Percentiles rank a stretch among this genome's conserved stretches.
Conservation (phyloP, 768 basidiomycete species). For the Rhizopogon salebrosus region DNA sequence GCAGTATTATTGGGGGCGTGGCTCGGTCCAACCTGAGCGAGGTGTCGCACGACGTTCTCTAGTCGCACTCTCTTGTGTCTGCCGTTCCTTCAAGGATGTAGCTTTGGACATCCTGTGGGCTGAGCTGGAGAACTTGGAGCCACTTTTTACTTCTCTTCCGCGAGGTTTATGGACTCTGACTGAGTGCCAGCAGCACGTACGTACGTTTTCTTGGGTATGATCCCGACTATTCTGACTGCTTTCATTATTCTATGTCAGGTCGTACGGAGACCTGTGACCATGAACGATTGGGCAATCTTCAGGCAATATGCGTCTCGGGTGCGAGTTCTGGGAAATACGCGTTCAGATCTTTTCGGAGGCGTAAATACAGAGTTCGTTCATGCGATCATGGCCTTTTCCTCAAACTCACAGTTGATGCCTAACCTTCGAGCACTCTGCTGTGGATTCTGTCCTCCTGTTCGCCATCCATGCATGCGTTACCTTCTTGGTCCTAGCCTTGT, state of each 20-base stretch:
- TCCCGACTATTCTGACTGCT: background rate
- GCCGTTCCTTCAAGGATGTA: slow-evolving; percentile 10
- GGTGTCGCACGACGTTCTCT: background rate
- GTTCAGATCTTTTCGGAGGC: background rate
- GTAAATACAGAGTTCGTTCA: background rate
- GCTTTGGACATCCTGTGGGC: slow-evolving; percentile 10
- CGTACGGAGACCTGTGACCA: background rate
- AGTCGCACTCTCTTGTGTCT: background rate
- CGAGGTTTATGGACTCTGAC: background rate
- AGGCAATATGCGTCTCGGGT: background rate
- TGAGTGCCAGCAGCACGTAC: background rate
- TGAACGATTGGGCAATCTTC: background rate
- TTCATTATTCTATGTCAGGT: background rate
- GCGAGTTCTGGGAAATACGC: background rate
- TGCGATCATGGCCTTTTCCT: background rate
- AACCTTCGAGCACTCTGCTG: background rate
- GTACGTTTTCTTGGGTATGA: background rate
- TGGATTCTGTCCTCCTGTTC: background rate
- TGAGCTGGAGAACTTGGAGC: slow-evolving; percentile 7
- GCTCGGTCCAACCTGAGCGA: background rate
- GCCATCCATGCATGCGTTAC: background rate
- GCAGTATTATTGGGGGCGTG: background rate
- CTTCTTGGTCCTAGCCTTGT: background rate
- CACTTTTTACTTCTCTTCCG: slow-evolving; percentile 9
- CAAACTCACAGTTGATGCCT: background rate